These are phyloP conservation scores for Apiosordaria backusii DNA, from an alignment of 495 filamentous ascomycete species.

Conservation along the genomic window DNA sequence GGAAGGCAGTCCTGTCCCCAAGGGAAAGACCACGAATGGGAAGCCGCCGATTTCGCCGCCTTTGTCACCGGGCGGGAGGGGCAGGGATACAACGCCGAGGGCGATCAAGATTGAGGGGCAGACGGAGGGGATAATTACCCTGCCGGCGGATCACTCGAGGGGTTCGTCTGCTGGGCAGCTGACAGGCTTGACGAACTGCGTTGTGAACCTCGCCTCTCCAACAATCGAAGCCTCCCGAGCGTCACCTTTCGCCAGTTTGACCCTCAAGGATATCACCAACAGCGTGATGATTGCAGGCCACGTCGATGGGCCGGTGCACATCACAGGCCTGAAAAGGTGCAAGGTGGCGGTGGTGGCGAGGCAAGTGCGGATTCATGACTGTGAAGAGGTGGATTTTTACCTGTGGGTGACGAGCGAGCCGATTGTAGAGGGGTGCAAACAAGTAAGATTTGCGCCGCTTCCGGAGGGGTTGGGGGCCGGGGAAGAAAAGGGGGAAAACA, in stretches of 20 bases:
- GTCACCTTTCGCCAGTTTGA: conserved; percentile 69
- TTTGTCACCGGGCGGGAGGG: neutral
- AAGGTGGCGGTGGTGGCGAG: conserved; percentile 71
- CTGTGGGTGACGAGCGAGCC: conserved; percentile 76
- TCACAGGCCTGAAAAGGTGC: conserved; percentile 70
- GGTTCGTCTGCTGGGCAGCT: conserved; percentile 69
- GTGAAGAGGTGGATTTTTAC: conserved; percentile 74
- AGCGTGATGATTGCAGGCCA: conserved; percentile 73
- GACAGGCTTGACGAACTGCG: conserved; percentile 64
- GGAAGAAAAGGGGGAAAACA: conserved; percentile 37
- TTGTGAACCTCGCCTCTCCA: conserved; percentile 74
- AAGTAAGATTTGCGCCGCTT: conserved; percentile 73
- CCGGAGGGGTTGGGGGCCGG: conserved; percentile 57
- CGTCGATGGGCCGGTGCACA: conserved; percentile 73
- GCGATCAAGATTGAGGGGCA: conserved; percentile 65
- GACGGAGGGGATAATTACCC: conserved; percentile 61
- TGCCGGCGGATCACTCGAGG: conserved; percentile 62
- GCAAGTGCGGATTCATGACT: conserved; percentile 91
- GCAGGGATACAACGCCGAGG: neutral
- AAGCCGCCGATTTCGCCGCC: neutral
- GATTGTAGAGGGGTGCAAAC: conserved; percentile 85
- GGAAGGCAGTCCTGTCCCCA: neutral
- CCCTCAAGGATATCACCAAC: conserved; percentile 62
- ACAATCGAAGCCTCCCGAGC: conserved; percentile 42
- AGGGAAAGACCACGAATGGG: neutral